phyloP scores from a whole-genome alignment of 305 asterid species.

The Petunia hybrid region DNA sequence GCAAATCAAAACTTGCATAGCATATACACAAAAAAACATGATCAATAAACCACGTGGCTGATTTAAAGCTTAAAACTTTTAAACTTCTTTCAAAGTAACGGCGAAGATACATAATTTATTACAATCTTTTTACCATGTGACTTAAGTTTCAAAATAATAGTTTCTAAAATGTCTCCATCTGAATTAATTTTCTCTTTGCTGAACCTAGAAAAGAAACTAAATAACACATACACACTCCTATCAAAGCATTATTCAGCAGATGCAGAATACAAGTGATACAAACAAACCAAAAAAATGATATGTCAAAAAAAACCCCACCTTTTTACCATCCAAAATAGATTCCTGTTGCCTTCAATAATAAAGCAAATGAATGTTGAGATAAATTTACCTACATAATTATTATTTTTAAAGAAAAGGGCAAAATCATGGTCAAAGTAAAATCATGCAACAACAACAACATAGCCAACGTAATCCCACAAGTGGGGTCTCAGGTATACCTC shows the following conservation, averaged over 20 bases:
- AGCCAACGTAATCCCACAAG: neutral
- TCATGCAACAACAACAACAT: neutral
- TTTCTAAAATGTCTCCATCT: neutral
- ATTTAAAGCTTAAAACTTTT: slow-evolving; percentile 2
- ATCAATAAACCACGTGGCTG: neutral
- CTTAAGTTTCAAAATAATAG: neutral
- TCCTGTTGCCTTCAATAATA: neutral
- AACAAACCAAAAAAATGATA: slow-evolving; percentile 26
- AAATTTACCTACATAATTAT: neutral
- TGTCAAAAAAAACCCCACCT: slow-evolving; percentile 36
- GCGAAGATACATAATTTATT: neutral
- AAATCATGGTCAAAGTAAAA: neutral
- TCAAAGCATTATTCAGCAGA: slow-evolving; percentile 4
- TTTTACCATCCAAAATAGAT: slow-evolving; percentile 39
- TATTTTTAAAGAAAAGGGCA: neutral
- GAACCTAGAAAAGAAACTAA: neutral
- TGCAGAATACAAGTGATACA: neutral
- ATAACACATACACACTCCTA: neutral
- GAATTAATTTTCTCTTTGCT: neutral
- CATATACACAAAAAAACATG: neutral
- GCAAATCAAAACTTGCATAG: slow-evolving; percentile 7
- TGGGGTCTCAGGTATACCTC: no score
- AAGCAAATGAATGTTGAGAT: slow-evolving; percentile 6
- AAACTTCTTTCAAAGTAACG: neutral
- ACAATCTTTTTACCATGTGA: neutral